phyloP scores from a whole-genome alignment of 805 yeast species.

The Wickerhamomyces chambardii region DNA sequence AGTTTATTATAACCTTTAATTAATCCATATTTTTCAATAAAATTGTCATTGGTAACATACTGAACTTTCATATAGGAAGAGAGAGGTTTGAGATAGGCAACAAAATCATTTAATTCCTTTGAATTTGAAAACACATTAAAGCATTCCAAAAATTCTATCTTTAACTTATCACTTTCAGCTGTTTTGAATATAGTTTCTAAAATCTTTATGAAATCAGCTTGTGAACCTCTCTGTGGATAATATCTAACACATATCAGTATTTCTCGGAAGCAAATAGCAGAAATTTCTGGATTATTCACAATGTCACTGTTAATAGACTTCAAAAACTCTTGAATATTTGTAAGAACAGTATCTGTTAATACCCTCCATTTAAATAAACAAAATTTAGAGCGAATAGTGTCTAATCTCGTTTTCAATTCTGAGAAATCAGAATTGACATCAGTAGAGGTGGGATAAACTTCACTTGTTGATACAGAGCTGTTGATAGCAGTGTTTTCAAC shows the following conservation, averaged over 20 bases:
- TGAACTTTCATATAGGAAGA: neutral
- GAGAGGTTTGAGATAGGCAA: neutral
- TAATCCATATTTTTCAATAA: too few species aligned
- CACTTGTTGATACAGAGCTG: too few species aligned
- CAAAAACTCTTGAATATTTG: too few species aligned
- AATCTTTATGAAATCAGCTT: neutral
- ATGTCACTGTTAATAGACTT: too few species aligned
- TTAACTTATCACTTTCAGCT: neutral
- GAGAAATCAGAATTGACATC: neutral
- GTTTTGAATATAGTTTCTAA: neutral
- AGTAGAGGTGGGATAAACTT: too few species aligned
- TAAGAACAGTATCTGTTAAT: too few species aligned
- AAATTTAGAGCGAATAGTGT: neutral
- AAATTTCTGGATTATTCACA: too few species aligned
- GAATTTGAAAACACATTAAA: neutral
- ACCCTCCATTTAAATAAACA: neutral
- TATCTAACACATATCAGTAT: neutral
- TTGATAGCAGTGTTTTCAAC: too few species aligned
- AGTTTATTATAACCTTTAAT: slow-evolving; percentile 3
- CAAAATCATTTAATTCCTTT: neutral
- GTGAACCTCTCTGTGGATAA: neutral
- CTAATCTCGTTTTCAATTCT: neutral
- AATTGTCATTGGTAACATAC: neutral
- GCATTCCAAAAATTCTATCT: neutral
- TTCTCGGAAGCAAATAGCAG: neutral